phyloP scores from a whole-genome alignment of 257 asterid genomes.

The Ilex asprella region DNA sequence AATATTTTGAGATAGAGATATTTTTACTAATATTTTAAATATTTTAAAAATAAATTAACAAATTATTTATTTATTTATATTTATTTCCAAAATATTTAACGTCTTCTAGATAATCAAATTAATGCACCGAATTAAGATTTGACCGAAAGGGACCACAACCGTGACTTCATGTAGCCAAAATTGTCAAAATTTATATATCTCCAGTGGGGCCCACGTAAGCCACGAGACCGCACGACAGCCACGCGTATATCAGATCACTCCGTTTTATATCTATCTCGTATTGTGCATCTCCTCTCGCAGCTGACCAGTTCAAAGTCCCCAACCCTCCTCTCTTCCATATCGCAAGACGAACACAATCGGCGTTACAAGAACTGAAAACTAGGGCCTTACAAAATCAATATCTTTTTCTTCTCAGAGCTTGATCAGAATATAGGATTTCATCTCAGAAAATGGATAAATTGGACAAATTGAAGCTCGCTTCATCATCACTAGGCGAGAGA shows the following conservation, averaged over 20 bases:
- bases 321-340: background rate
- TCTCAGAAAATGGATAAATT: slow-evolving; percentile 50
- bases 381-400: background rate
- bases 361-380: background rate
- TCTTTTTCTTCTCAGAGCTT: background rate
- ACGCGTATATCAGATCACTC: slow-evolving; percentile 27
- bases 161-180: too few species aligned
- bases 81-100: background rate
- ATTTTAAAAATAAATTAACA: too few species aligned
- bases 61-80: too few species aligned
- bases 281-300: background rate
- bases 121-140: background rate
- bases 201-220: background rate
- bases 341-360: background rate
- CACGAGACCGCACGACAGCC: slow-evolving; percentile 6
- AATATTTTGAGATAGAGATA: too few species aligned
- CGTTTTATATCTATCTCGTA: background rate
- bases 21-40: too few species aligned
- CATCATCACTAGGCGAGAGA: slow-evolving; percentile 74
- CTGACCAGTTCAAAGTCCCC: background rate
- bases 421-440: background rate
- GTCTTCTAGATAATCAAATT: background rate
- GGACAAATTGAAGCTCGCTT: slow-evolving; percentile 73
- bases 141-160: background rate
- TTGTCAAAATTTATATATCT: background rate